These are phyloP conservation scores for Trapa bicornis DNA, from an alignment of 345 rosid species.

Conservation along the genomic window DNA sequence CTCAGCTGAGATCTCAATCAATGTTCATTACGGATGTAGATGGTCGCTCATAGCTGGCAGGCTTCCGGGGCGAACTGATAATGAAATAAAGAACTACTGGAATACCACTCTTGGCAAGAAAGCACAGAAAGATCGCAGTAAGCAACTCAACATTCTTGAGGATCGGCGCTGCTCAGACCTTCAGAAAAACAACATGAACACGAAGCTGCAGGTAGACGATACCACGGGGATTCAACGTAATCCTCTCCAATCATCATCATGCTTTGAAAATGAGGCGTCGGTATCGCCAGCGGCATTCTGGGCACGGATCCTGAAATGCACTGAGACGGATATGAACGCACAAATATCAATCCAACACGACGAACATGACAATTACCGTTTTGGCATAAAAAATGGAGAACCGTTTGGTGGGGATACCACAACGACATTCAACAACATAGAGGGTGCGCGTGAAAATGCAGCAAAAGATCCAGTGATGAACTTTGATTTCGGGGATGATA, in stretches of 20 bases:
- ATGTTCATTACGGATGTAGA: conserved; percentile 13
- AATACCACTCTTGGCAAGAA: conserved; percentile 34
- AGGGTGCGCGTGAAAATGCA: neutral
- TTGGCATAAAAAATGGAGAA: neutral
- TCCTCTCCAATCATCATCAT: neutral
- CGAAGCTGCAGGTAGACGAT: neutral
- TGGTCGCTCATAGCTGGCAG: conserved; percentile 51
- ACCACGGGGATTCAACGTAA: neutral
- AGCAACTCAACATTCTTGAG: no score
- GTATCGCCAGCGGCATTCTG: neutral
- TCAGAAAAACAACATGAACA: neutral
- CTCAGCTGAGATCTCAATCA: neutral
- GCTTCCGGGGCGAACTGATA: conserved; percentile 55
- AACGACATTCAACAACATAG: neutral
- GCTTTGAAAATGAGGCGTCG: neutral
- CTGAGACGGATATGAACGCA: neutral
- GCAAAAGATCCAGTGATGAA: conserved; percentile 10
- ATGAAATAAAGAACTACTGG: conserved; percentile 58
- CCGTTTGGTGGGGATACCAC: neutral
- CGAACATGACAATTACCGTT: neutral
- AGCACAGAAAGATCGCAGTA: neutral
- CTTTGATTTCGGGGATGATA: conserved; percentile 20
- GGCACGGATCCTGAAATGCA: neutral
- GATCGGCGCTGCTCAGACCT: neutral
- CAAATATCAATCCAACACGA: neutral